Conservation (phyloP, 371 early-diverging fungal genomes). For the Mucor piriformis region DNA sequence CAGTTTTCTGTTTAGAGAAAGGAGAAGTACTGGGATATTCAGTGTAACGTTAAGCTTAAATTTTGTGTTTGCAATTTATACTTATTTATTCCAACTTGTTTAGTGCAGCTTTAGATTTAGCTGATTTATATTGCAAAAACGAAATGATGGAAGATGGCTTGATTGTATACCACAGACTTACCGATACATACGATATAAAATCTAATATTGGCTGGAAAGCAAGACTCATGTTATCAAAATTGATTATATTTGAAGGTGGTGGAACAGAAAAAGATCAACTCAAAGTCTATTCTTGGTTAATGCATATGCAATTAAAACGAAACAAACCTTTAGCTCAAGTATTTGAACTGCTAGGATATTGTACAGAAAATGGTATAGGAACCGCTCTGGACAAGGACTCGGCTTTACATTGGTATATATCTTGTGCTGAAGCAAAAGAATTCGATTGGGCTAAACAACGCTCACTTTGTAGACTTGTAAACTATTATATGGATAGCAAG, state of each 20-base stretch:
- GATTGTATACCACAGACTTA: conserved; percentile 19
- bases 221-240: conserved; percentile 2
- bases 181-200: conserved; percentile 7
- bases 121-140: conserved; percentile 16
- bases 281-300: not conserved
- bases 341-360: conserved; percentile 19
- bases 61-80: not conserved
- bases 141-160: conserved; percentile 17
- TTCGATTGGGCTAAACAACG: conserved; percentile 34
- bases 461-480: conserved; percentile 31
- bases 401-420: conserved; percentile 13
- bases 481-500: conserved; percentile 19
- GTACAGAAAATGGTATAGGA: conserved; percentile 39
- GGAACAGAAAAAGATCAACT: conserved; percentile 2
- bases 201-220: conserved; percentile 17
- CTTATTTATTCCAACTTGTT: not conserved
- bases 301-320: not conserved
- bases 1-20: conserved; percentile 29
- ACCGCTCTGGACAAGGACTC: conserved; percentile 15
- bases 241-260: conserved; percentile 3
- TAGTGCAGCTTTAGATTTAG: conserved; percentile 21
- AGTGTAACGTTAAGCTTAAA: conserved; percentile 25
- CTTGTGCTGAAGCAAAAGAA: not conserved
- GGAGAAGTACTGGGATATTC: conserved; percentile 27
- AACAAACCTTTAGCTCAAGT: not conserved